Evolutionary conservation across 2,329 filamentous ascomycete genomes (phyloP), one percentile per base, ranked within the genome.

Genomic region (Colletotrichum sp.): DNA sequence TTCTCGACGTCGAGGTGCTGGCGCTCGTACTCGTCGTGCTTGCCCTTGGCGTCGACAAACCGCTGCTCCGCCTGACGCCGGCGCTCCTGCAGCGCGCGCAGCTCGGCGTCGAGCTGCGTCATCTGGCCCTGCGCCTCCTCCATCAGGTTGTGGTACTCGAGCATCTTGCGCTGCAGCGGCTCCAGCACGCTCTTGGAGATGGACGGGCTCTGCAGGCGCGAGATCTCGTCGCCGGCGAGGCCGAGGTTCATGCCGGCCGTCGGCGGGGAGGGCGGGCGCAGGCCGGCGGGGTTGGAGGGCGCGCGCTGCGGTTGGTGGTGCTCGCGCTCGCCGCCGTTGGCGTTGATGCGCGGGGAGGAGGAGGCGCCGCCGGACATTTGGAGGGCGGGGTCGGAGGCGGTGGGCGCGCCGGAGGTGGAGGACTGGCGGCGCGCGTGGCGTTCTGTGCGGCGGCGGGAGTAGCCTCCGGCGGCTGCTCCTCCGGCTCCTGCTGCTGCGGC

Each of bases 181-280:
- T 86, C 85, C 39, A 88, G 84, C 72, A 88, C 87, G 78, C 82
- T 86, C 76, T 86, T 83, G 68, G 83, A 79, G 66, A 88, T 84
- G 79, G 83, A 86, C 21, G 87, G 87, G 75, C 85, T 87, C 77
- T 87, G 84, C 72, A 88, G 82, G n/a, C 87, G 86, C 77, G 82
- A 82, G 80, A 88, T 86, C 60, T 79, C 70, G 24, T 72, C 74
- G 52, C 28, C 80, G 76, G 66, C 79, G 78, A 10, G 68, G 77
- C 18, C 78, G 71, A 30, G 75, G 66, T 60, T 75, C 68, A 16
- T 36, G 28, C 21, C 34, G 18, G 24, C 57, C 24, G 18, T 30
- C 8, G 72, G 72, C 10, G 72, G 68, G 4, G 75, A 68, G 4
- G 72, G 64, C 2, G 72, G 67, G 34, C 68, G 72, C 6, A 71